Conservation (phyloP, 2,329 filamentous ascomycete genomes). For the Ophidiomyces ophidiicola region DNA sequence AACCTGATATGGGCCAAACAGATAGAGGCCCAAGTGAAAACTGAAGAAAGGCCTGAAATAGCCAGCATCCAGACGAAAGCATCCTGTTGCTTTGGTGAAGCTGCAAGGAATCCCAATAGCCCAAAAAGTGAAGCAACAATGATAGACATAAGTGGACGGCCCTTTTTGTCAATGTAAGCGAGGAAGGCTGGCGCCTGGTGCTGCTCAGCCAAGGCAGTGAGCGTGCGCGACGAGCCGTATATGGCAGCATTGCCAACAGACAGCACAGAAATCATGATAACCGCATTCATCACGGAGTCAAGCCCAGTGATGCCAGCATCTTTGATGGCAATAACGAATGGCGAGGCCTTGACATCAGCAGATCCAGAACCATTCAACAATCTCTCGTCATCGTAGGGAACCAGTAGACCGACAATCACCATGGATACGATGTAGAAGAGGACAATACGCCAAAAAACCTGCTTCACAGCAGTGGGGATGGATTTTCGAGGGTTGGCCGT, state of each 20-base stretch:
- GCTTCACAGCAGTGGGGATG: constrained; percentile 75
- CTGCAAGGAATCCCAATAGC: constrained; percentile 64
- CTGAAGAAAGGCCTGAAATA: constrained; percentile 57
- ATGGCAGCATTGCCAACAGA: constrained; percentile 87
- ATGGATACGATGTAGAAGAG: constrained; percentile 82
- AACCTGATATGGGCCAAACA: constrained; percentile 89
- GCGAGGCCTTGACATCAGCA: constrained; percentile 44
- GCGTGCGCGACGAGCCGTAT: constrained; percentile 80
- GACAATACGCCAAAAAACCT: constrained; percentile 88
- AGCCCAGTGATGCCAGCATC: constrained; percentile 70
- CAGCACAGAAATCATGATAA: constrained; percentile 80
- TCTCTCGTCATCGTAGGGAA: constrained; percentile 34
- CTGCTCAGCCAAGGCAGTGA: constrained; percentile 81
- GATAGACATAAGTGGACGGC: constrained; percentile 67
- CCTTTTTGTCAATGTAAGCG: constrained; percentile 69
- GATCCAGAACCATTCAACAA: constrained; percentile 24
- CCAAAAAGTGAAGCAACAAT: constrained; percentile 54
- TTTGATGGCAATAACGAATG: constrained; percentile 85
- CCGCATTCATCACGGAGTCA: constrained; percentile 84
- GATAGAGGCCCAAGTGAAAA: constrained; percentile 73
- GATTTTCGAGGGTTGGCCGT: constrained; percentile 51
- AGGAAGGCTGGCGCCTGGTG: constrained; percentile 66
- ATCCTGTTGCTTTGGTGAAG: constrained; percentile 45
- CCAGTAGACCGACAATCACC: constrained; percentile 66
- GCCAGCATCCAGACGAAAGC: constrained; percentile 73